phyloP scores from a whole-genome alignment of 148 eudicot genomes.

The Heliosperma pusillum region DNA sequence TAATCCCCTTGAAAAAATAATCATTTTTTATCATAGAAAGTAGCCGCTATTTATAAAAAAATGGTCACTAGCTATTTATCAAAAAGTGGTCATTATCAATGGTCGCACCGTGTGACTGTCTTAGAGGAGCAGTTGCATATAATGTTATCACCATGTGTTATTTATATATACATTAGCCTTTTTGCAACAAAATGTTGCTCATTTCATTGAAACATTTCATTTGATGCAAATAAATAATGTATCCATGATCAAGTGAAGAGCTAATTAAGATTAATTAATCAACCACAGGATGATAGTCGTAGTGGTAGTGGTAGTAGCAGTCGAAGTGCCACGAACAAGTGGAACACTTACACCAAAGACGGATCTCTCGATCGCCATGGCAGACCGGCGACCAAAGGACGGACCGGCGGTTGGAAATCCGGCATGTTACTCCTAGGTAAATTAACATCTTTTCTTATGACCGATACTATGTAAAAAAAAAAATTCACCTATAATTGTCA shows the following conservation, averaged over 20 bases:
- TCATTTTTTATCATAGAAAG: too few species aligned
- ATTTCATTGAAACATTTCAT: not conserved
- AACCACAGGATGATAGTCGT: constrained; percentile 17
- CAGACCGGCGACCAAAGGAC: constrained; percentile 44
- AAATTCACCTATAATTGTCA: not conserved
- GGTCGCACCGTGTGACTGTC: too few species aligned
- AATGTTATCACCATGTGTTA: too few species aligned
- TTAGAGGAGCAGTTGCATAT: too few species aligned
- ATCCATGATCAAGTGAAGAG: constrained; percentile 7
- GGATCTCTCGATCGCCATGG: constrained; percentile 52
- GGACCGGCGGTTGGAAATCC: constrained; percentile 62
- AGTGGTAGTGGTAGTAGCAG: not conserved
- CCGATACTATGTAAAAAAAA: not conserved
- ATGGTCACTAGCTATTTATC: too few species aligned
- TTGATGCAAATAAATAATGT: not conserved
- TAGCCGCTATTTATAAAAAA: too few species aligned
- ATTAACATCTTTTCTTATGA: too few species aligned
- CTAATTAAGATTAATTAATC: not conserved
- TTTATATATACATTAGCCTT: not conserved
- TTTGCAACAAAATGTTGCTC: not conserved
- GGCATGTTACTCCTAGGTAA: constrained; percentile 58
- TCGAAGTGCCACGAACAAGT: constrained; percentile 5
- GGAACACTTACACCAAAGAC: constrained; percentile 45
- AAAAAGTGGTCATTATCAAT: too few species aligned
- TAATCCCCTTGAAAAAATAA: too few species aligned